phyloP scores from a whole-genome alignment of 192 early-diverging fungal genomes.

The Gryganskiella cystojenkinii region DNA sequence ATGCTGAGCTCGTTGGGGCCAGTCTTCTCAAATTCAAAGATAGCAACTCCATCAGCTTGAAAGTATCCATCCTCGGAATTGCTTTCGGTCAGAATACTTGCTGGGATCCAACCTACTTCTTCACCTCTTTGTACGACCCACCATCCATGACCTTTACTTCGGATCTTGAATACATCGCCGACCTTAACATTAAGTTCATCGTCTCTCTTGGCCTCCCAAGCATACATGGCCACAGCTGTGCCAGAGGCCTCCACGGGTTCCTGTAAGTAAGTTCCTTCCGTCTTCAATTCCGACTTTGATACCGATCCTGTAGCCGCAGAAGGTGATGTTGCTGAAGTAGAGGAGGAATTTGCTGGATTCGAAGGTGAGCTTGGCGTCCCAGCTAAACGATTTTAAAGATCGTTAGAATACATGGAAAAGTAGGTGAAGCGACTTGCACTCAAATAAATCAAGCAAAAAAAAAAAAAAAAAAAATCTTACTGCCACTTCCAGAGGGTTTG shows the following conservation, averaged over 20 bases:
- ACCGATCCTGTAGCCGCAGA: not conserved
- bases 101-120: constrained; percentile 67
- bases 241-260: constrained; percentile 54
- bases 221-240: constrained; percentile 68
- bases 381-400: not conserved
- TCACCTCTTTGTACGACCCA: constrained; percentile 67
- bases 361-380: too few species aligned
- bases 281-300: constrained; percentile 7
- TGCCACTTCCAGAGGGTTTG: constrained; percentile 17
- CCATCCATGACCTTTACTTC: constrained; percentile 67
- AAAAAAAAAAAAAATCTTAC: not conserved
- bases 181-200: constrained; percentile 72
- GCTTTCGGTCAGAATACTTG: constrained; percentile 62
- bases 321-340: constrained; percentile 1
- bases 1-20: constrained; percentile 63
- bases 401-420: too few species aligned
- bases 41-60: constrained; percentile 57
- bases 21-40: constrained; percentile 63
- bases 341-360: not conserved
- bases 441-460: too few species aligned
- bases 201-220: constrained; percentile 65
- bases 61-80: constrained; percentile 57
- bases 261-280: constrained; percentile 39
- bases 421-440: too few species aligned
- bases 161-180: constrained; percentile 70